phyloP scores from a whole-genome alignment of 2,329 filamentous ascomycete genomes.

The Dothideomycetes sp. region DNA sequence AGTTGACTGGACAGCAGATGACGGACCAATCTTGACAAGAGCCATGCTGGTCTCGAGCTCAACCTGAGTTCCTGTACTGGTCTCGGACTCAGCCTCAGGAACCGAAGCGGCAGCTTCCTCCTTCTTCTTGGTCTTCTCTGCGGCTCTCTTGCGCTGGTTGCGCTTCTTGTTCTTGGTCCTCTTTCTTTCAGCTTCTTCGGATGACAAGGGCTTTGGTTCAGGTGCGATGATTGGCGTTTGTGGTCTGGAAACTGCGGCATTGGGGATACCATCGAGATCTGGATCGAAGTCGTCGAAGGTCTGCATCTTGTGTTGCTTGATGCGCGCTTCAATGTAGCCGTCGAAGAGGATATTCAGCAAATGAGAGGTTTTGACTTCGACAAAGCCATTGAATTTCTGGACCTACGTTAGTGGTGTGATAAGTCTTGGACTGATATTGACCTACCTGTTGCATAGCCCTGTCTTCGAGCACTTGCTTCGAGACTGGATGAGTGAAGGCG shows the following conservation, averaged over 20 bases:
- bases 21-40: slow-evolving; percentile 1
- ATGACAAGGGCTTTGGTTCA: background rate
- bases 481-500: background rate
- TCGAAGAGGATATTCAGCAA: slow-evolving; percentile 7
- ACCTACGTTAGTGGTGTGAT: background rate
- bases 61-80: background rate
- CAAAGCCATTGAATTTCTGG: slow-evolving; percentile 2
- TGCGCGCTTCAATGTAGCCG: slow-evolving; percentile 1
- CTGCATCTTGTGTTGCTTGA: background rate
- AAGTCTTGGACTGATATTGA: no score
- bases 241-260: background rate
- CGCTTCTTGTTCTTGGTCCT: slow-evolving; percentile 7
- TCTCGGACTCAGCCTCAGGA: background rate
- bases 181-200: slow-evolving; percentile 2
- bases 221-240: background rate
- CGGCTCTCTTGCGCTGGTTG: slow-evolving; percentile 7
- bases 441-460: slow-evolving; percentile 1
- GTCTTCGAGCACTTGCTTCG: background rate
- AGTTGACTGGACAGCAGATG: background rate
- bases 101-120: background rate
- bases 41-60: background rate
- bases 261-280: background rate
- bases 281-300: slow-evolving; percentile 1
- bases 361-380: background rate
- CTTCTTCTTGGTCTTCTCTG: slow-evolving; percentile 5